Conservation (phyloP, 176 grass and related monocot genomes). For the Cenchrus purpureus region DNA sequence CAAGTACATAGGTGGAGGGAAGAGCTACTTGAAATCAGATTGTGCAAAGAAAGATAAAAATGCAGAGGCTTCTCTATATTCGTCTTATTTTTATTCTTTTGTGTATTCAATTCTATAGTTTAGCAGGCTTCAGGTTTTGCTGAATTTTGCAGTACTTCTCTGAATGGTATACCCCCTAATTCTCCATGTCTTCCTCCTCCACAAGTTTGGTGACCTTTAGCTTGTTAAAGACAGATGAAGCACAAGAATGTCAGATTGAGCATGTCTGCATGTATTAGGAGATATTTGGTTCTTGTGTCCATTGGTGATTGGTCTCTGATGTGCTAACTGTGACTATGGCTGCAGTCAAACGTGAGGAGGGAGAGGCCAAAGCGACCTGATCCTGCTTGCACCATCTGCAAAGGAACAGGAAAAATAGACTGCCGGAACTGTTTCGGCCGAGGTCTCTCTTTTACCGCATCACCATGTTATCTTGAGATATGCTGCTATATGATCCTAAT, state of each 20-base stretch:
- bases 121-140: too few relatives aligned
- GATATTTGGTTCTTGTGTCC: neutral
- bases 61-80: neutral
- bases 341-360: conserved; percentile 74
- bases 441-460: conserved; percentile 46
- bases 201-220: conserved; percentile 4
- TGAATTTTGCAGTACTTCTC: too few relatives aligned
- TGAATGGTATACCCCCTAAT: too few relatives aligned
- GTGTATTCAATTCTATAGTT: neutral
- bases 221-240: neutral
- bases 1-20: neutral
- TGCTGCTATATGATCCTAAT: neutral
- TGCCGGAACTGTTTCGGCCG: conserved; percentile 64
- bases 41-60: neutral
- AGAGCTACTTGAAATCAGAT: neutral
- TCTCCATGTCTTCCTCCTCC: neutral
- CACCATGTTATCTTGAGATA: conserved; percentile 7
- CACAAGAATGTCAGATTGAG: neutral
- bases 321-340: conserved; percentile 13
- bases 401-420: conserved; percentile 61
- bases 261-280: too few relatives aligned
- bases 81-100: neutral
- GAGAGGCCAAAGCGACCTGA: conserved; percentile 53
- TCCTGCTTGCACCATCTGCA: conserved; percentile 60
- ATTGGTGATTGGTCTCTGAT: neutral